Percentiles rank a stretch among this genome's conserved stretches.
Evolutionary conservation across 805 yeast species (phyloP).

Genomic region (Kockiozyma suomiensis): DNA sequence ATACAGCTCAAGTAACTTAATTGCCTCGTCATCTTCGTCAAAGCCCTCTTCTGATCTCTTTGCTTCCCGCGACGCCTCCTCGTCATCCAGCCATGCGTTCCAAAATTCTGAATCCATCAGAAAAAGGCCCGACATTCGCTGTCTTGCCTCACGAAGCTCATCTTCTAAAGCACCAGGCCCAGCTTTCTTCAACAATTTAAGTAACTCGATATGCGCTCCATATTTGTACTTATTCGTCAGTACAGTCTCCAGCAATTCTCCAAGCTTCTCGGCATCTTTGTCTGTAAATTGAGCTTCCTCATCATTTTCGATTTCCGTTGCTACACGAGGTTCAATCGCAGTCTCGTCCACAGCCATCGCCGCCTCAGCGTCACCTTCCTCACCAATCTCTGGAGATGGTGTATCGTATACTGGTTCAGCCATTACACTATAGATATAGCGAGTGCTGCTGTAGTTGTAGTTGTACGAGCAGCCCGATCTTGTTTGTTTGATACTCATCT

Average conservation of each 20-base stretch:
- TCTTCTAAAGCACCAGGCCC: constrained; percentile 23
- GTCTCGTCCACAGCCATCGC: neutral
- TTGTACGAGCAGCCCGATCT: too few relatives aligned
- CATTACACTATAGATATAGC: too few relatives aligned
- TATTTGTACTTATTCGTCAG: constrained; percentile 15
- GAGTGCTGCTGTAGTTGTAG: too few relatives aligned
- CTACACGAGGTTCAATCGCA: neutral
- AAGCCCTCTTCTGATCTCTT: neutral
- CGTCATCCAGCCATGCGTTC: constrained; percentile 29
- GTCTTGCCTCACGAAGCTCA: constrained; percentile 24
- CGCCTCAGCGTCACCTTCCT: neutral
- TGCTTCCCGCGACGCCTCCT: neutral
- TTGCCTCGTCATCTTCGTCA: constrained; percentile 14
- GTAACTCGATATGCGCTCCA: constrained; percentile 17
- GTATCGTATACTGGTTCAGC: neutral
- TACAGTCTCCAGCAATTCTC: constrained; percentile 21
- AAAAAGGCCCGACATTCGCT: constrained; percentile 18
- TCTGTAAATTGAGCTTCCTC: constrained; percentile 18
- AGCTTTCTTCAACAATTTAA: constrained; percentile 15
- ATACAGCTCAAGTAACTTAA: constrained; percentile 15
- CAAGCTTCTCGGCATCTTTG: constrained; percentile 27
- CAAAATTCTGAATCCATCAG: constrained; percentile 21
- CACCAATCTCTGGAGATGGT: neutral
- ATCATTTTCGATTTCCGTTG: neutral
- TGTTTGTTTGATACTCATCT: too few relatives aligned